Evolutionary conservation across 768 basidiomycete species (phyloP).

Genomic region (Asterophora parasitica): DNA sequence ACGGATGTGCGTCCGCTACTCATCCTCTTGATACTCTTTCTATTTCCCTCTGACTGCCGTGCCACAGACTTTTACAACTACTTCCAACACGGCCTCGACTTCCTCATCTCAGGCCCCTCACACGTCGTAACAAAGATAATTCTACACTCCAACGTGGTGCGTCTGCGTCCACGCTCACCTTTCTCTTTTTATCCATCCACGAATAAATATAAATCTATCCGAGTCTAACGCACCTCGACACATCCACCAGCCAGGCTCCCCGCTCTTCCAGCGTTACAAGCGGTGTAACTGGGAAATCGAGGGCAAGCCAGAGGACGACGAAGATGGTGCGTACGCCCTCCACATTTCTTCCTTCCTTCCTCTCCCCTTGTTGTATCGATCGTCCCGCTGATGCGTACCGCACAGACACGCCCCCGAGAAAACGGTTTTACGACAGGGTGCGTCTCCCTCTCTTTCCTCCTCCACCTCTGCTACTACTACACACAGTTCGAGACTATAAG

Average conservation of each 20-base stretch:
- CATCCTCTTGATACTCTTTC: too few relatives aligned
- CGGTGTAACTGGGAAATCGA: constrained; percentile 90
- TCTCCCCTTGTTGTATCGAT: background rate
- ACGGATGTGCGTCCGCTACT: constrained; percentile 43
- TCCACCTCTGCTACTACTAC: background rate
- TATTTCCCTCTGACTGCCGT: too few relatives aligned
- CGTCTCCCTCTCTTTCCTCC: constrained; percentile 5
- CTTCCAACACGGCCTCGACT: constrained; percentile 87
- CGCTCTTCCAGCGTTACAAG: constrained; percentile 86
- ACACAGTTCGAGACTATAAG: constrained; percentile 70
- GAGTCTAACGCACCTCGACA: background rate
- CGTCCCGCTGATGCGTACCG: constrained; percentile 4
- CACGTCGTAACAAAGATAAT: constrained; percentile 83
- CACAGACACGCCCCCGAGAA: constrained; percentile 69
- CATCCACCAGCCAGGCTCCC: constrained; percentile 70
- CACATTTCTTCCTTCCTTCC: constrained; percentile 5
- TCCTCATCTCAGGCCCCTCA: constrained; percentile 66
- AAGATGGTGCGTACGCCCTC: constrained; percentile 55
- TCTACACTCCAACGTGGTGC: constrained; percentile 81
- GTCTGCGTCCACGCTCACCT: constrained; percentile 24
- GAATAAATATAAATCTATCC: too few relatives aligned
- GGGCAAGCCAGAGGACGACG: constrained; percentile 74
- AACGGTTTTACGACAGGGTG: constrained; percentile 69
- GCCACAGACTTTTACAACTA: constrained; percentile 85
- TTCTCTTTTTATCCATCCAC: too few relatives aligned